Percentiles rank a stretch among this genome's conserved stretches.
Evolutionary conservation across 495 filamentous ascomycete genomes (phyloP).

Genomic region (Neurospora terricola): DNA sequence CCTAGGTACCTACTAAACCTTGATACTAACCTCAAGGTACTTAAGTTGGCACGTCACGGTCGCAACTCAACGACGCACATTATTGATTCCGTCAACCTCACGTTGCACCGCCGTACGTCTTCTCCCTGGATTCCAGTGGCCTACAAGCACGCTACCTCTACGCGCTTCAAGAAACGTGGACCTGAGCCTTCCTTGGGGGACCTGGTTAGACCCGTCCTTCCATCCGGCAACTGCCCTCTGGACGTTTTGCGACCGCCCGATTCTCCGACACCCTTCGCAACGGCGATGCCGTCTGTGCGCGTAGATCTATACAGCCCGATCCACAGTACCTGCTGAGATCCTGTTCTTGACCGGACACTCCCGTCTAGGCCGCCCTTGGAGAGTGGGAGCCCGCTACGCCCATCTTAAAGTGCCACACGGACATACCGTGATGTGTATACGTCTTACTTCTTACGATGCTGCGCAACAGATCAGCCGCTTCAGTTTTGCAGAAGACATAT

Average conservation of each 20-base stretch:
- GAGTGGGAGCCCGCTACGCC: neutral
- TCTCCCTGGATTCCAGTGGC: neutral
- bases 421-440: slow-evolving; percentile 4
- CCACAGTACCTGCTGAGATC: neutral
- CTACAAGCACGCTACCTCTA: neutral
- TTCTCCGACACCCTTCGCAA: neutral
- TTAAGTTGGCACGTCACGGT: neutral
- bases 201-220: neutral
- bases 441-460: slow-evolving; percentile 44
- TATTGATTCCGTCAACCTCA: neutral
- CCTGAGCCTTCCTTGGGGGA: neutral
- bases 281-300: neutral
- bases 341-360: neutral
- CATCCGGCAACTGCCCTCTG: neutral
- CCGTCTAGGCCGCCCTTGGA: neutral
- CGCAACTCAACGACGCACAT: neutral
- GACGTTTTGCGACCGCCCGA: neutral
- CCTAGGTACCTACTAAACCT: neutral
- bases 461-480: slow-evolving; percentile 60
- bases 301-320: neutral
- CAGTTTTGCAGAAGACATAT: slow-evolving; percentile 91
- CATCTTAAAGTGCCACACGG: neutral
- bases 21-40: neutral
- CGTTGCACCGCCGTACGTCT: neutral
- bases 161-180: neutral